Evolutionary conservation across 176 grass and related monocot genomes (phyloP).

Genomic region (Triticum monococcum): DNA sequence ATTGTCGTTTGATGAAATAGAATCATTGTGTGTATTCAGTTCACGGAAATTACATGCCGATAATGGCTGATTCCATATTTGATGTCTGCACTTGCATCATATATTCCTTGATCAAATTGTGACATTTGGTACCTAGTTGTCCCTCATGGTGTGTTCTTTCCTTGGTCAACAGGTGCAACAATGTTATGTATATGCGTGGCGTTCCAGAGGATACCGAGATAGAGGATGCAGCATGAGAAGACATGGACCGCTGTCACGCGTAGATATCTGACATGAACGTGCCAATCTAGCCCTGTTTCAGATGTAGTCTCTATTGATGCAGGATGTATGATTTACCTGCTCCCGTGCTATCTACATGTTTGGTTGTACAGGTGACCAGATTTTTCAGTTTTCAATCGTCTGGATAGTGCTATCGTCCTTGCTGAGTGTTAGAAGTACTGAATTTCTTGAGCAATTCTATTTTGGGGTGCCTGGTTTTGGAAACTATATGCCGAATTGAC

Average conservation of each 20-base stretch:
- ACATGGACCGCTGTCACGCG: neutral
- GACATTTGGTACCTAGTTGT: neutral
- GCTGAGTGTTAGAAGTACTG: neutral
- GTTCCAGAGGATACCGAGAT: constrained; percentile 83
- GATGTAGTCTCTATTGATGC: neutral
- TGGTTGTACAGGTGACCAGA: neutral
- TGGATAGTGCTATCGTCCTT: neutral
- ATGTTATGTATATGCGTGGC: constrained; percentile 68
- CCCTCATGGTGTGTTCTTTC: neutral
- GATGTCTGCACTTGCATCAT: neutral
- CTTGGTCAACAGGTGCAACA: constrained; percentile 69
- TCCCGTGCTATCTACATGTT: neutral
- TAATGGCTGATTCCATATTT: neutral
- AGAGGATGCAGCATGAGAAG: constrained; percentile 66
- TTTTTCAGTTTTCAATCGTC: neutral
- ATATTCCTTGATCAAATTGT: neutral
- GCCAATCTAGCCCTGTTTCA: neutral
- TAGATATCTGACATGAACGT: constrained; percentile 19
- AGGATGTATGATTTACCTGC: neutral
- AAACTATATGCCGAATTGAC: neutral
- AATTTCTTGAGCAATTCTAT: neutral
- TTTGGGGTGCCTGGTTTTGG: neutral
- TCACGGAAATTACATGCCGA: neutral
- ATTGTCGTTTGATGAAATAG: constrained; percentile 1
- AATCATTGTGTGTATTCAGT: neutral